These are phyloP conservation scores for Irpex lacteus DNA, from an alignment of 1,284 basidiomycete species.

Conservation along the genomic window DNA sequence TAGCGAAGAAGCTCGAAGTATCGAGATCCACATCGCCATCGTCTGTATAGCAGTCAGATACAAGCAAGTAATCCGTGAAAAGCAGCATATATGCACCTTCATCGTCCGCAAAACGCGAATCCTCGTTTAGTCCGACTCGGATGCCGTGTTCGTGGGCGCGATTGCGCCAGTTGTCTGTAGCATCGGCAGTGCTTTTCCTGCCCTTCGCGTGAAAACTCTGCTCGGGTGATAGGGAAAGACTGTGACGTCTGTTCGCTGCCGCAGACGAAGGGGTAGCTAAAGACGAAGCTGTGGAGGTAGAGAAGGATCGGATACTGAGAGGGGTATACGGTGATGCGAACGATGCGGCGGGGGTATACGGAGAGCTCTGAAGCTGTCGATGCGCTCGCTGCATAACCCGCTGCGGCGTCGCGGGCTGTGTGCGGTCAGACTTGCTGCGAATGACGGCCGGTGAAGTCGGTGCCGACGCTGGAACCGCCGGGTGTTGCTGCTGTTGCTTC, in stretches of 20 bases:
- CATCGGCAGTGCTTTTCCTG: conserved; percentile 44
- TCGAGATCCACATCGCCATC: conserved; percentile 24
- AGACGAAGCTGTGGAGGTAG: conserved; percentile 50
- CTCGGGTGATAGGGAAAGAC: conserved; percentile 31
- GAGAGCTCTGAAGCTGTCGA: conserved; percentile 36
- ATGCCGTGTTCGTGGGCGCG: conserved; percentile 71
- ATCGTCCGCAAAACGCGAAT: conserved; percentile 52
- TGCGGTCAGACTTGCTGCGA: conserved; percentile 33
- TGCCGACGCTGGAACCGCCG: conserved; percentile 38
- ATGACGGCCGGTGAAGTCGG: conserved; percentile 43
- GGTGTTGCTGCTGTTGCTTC: conserved; percentile 22
- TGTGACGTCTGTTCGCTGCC: conserved; percentile 35
- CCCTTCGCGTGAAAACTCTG: conserved; percentile 25
- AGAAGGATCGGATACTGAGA: conserved; percentile 58
- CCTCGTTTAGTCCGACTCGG: conserved; percentile 51
- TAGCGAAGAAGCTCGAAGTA: conserved; percentile 24
- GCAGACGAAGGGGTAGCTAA: conserved; percentile 49
- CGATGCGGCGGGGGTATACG: conserved; percentile 40
- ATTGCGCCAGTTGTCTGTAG: conserved; percentile 68
- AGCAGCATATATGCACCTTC: conserved; percentile 35
- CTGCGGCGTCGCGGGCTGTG: conserved; percentile 44
- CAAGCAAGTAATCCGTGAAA: background rate
- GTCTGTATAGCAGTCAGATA: conserved; percentile 16
- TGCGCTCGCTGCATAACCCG: conserved; percentile 38
- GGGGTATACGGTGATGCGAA: conserved; percentile 61